Evolutionary conservation across 805 yeast genomes (phyloP).

Genomic region (Candida manassasensis): DNA sequence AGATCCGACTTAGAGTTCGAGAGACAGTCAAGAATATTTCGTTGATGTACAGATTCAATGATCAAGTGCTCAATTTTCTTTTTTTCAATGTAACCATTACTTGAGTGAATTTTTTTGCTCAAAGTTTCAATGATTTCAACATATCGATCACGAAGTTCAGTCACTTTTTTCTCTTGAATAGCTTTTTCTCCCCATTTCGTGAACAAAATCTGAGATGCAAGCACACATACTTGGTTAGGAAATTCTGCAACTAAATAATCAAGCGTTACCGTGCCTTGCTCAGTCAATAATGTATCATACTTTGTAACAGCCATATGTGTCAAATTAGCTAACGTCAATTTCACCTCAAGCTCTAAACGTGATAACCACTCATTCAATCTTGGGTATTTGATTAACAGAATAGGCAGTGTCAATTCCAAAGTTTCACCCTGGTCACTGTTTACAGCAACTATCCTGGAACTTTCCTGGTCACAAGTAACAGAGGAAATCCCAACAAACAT

Average conservation of each 20-base stretch:
- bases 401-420: constrained; percentile 37
- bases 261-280: constrained; percentile 2
- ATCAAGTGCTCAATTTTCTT: constrained; percentile 56
- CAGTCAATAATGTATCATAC: constrained; percentile 6
- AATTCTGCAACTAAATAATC: constrained; percentile 29
- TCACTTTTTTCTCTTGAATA: constrained; percentile 8
- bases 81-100: constrained; percentile 25
- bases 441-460: constrained; percentile 40
- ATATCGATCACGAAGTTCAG: constrained; percentile 6
- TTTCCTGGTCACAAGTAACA: constrained; percentile 31
- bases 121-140: constrained; percentile 15
- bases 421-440: constrained; percentile 64
- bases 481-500: constrained; percentile 64
- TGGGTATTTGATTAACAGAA: constrained; percentile 39
- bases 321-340: constrained; percentile 39
- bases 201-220: constrained; percentile 57
- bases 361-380: constrained; percentile 59
- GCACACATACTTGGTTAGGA: constrained; percentile 54
- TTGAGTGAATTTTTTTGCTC: constrained; percentile 19
- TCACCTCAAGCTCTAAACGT: constrained; percentile 52
- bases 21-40: constrained; percentile 29
- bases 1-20: constrained; percentile 7
- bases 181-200: constrained; percentile 39
- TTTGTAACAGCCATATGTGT: constrained; percentile 24
- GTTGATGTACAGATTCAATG: constrained; percentile 62